phyloP scores from a whole-genome alignment of 495 filamentous ascomycete genomes.

The Aspergillus sparsus region DNA sequence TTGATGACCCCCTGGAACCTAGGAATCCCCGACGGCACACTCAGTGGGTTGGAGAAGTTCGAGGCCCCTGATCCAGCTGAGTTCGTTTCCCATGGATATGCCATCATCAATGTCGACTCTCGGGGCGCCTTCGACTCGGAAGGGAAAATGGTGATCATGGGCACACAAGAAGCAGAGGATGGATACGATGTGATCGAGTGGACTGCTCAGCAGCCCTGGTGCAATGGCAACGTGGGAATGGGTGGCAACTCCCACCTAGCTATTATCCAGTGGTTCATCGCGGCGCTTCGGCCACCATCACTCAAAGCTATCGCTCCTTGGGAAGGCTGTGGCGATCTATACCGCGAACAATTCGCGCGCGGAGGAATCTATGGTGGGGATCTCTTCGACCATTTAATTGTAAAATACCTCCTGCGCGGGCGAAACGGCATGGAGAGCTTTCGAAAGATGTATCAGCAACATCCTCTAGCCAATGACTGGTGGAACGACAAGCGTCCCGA shows the following conservation, averaged over 20 bases:
- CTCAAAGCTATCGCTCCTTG: constrained; percentile 50
- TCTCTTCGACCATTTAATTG: constrained; percentile 35
- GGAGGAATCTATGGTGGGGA: constrained; percentile 36
- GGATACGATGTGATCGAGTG: constrained; percentile 49
- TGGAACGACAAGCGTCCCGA: constrained; percentile 36
- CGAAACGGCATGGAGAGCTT: constrained; percentile 36
- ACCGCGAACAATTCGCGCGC: constrained; percentile 40
- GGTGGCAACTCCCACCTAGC: constrained; percentile 46
- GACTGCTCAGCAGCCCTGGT: constrained; percentile 44
- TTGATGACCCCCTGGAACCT: constrained; percentile 27
- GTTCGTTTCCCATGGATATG: constrained; percentile 45
- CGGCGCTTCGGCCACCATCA: constrained; percentile 39
- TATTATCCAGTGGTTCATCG: constrained; percentile 48
- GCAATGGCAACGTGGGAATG: constrained; percentile 47
- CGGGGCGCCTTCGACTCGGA: constrained; percentile 44
- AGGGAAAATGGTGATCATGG: constrained; percentile 44
- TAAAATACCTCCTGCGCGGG: constrained; percentile 30
- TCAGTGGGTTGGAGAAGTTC: constrained; percentile 43
- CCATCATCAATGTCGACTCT: constrained; percentile 46
- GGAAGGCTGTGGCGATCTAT: constrained; percentile 49
- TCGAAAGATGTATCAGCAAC: constrained; percentile 31
- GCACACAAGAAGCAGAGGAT: constrained; percentile 47
- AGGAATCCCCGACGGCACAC: constrained; percentile 25
- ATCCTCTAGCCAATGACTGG: constrained; percentile 20
- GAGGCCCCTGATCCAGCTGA: constrained; percentile 48